phyloP scores from a whole-genome alignment of 805 yeast species.

The Metschnikowia rubicola region DNA sequence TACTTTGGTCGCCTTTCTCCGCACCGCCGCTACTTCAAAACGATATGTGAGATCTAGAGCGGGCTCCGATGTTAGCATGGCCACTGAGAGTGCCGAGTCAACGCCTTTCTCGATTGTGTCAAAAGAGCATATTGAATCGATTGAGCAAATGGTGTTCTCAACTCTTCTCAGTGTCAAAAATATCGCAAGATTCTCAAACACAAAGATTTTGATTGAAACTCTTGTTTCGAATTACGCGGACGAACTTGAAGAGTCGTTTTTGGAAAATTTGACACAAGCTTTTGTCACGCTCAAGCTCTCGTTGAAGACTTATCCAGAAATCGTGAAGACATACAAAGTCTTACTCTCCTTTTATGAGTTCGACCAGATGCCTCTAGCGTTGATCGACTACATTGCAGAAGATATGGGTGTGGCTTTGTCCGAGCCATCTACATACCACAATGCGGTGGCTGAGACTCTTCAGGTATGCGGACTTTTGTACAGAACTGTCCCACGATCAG shows the following conservation, averaged over 20 bases:
- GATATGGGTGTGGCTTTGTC: conserved; percentile 24
- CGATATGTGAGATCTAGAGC: conserved; percentile 3
- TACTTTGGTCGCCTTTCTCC: conserved; percentile 41
- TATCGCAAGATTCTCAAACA: conserved; percentile 21
- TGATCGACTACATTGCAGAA: conserved; percentile 21
- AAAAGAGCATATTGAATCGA: conserved; percentile 5
- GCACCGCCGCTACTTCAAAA: conserved; percentile 15
- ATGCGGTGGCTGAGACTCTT: conserved; percentile 28
- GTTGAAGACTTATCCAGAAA: conserved; percentile 25
- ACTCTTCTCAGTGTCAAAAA: conserved; percentile 22
- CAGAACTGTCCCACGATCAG: conserved; percentile 3
- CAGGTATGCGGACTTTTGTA: conserved; percentile 21
- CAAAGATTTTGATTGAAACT: conserved; percentile 28
- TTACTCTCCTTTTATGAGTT: conserved; percentile 20
- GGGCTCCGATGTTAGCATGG: conserved; percentile 40
- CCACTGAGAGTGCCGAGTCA: conserved; percentile 15
- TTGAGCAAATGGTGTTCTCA: conserved; percentile 27
- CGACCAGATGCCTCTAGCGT: conserved; percentile 15
- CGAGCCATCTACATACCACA: conserved; percentile 25
- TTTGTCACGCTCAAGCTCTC: conserved; percentile 19
- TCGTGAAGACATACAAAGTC: conserved; percentile 25
- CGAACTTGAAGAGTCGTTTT: conserved; percentile 17
- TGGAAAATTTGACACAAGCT: conserved; percentile 17
- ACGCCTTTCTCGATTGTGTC: conserved; percentile 1
- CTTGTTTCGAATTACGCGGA: conserved; percentile 20